A percentile compares a stretch with the other conserved stretches of the same genome.
Conservation (phyloP, 768 basidiomycete genomes). For the Rhizopogon sp. region DNA sequence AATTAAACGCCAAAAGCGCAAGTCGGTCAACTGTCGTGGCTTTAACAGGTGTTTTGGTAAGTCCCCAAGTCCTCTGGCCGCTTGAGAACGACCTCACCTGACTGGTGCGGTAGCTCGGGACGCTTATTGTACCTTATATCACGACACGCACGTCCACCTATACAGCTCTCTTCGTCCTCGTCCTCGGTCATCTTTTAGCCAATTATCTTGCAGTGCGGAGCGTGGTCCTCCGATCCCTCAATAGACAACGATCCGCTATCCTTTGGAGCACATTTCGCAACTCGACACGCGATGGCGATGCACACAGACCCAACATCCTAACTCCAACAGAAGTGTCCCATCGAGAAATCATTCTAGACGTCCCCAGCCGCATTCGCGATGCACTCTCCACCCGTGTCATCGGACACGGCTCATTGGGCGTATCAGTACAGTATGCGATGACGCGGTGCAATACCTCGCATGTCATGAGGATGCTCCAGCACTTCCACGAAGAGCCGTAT, state of each 20-base stretch:
- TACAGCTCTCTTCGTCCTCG: conserved; percentile 42
- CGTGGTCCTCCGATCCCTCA: conserved; percentile 52
- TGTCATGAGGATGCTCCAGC: conserved; percentile 25
- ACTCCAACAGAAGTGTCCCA: conserved; percentile 36
- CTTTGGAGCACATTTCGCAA: conserved; percentile 36
- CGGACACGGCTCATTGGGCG: conserved; percentile 49
- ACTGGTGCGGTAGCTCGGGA: conserved; percentile 43
- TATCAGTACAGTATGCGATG: conserved; percentile 30
- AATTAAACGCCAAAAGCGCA: conserved; percentile 67
- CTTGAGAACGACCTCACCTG: background rate
- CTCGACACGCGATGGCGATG: conserved; percentile 8
- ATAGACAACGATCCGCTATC: conserved; percentile 52
- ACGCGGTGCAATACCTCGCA: conserved; percentile 9
- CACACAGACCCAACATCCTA: conserved; percentile 8
- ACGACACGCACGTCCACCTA: conserved; percentile 46
- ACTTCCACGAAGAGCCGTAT: conserved; percentile 44
- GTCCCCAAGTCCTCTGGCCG: conserved; percentile 20
- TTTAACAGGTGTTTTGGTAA: conserved; percentile 61
- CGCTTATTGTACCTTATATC: conserved; percentile 52
- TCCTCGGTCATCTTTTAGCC: conserved; percentile 47
- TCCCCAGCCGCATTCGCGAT: conserved; percentile 35
- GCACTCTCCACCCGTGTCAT: conserved; percentile 25
- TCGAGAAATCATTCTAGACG: conserved; percentile 41
- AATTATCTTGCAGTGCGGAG: conserved; percentile 61
- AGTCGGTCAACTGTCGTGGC: conserved; percentile 70